Evolutionary conservation across 805 yeast genomes (phyloP).

Genomic region (Nakazawaea anatomiae): DNA sequence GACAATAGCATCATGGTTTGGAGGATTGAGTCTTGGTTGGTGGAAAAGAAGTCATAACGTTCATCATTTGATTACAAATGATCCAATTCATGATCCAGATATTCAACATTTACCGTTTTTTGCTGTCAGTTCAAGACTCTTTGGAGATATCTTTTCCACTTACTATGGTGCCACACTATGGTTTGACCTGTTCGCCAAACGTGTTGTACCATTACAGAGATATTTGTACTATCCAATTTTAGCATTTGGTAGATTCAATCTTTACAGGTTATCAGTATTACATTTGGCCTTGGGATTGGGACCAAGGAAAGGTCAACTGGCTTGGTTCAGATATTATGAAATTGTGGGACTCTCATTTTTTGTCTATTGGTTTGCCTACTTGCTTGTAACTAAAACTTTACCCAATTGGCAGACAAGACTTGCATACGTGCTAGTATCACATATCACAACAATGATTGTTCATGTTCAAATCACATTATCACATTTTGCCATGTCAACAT

Average conservation of each 20-base stretch:
- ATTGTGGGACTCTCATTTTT: constrained; percentile 63
- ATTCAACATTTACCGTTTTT: constrained; percentile 90
- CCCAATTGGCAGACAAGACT: constrained; percentile 50
- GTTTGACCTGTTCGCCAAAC: constrained; percentile 62
- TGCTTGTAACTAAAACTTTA: constrained; percentile 45
- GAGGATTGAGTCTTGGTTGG: constrained; percentile 92
- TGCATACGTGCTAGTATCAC: constrained; percentile 63
- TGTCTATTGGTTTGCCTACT: constrained; percentile 77
- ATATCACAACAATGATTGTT: constrained; percentile 81
- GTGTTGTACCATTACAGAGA: constrained; percentile 57
- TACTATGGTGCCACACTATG: constrained; percentile 64
- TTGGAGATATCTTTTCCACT: constrained; percentile 70
- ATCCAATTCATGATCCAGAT: constrained; percentile 92
- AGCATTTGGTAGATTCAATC: constrained; percentile 78
- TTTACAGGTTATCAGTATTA: constrained; percentile 76
- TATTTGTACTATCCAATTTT: constrained; percentile 73
- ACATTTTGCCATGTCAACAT: constrained; percentile 91
- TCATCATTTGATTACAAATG: constrained; percentile 89
- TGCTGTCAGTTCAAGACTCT: constrained; percentile 71
- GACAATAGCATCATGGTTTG: constrained; percentile 67
- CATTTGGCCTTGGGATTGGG: constrained; percentile 73
- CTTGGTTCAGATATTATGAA: constrained; percentile 81
- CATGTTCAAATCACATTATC: constrained; percentile 88
- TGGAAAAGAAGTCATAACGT: constrained; percentile 93
- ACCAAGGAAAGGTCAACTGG: constrained; percentile 76